These are phyloP conservation scores for Lagerstroemia speciosa DNA, from an alignment of 345 rosid species.

Conservation along the genomic window DNA sequence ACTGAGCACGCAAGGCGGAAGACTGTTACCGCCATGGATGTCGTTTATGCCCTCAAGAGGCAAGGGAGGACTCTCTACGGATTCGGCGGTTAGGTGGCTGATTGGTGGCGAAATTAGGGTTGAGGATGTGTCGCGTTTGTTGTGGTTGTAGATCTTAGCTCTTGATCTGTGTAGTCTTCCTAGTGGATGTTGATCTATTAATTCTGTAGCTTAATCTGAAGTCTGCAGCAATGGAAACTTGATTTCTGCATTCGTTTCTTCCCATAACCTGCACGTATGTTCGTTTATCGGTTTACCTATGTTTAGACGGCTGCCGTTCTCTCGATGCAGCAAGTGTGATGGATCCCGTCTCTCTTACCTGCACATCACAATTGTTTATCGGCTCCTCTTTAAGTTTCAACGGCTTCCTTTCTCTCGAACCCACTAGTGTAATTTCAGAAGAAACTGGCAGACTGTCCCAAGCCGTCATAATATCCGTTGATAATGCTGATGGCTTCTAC, in stretches of 20 bases:
- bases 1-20: conserved; percentile 37
- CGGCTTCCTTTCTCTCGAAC: no score
- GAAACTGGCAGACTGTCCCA: no score
- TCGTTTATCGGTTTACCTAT: no score
- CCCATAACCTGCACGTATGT: no score
- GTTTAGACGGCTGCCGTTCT: no score
- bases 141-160: conserved; percentile 13
- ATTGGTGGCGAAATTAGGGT: neutral
- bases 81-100: conserved; percentile 21
- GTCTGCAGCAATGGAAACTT: neutral
- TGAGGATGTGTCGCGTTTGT: neutral
- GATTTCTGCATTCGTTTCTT: neutral
- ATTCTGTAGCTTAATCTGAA: neutral
- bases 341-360: no score
- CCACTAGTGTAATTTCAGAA: no score
- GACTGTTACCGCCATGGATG: conserved; percentile 42
- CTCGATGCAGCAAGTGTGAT: no score
- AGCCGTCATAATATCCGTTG: no score
- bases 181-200: neutral
- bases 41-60: conserved; percentile 34
- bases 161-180: conserved; percentile 1
- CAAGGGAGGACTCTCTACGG: conserved; percentile 38
- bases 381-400: no score
- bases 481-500: no score
- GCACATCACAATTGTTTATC: no score